These are phyloP conservation scores for Aspergillus sergii DNA, from an alignment of 2,329 filamentous ascomycete species.

Conservation along the genomic window DNA sequence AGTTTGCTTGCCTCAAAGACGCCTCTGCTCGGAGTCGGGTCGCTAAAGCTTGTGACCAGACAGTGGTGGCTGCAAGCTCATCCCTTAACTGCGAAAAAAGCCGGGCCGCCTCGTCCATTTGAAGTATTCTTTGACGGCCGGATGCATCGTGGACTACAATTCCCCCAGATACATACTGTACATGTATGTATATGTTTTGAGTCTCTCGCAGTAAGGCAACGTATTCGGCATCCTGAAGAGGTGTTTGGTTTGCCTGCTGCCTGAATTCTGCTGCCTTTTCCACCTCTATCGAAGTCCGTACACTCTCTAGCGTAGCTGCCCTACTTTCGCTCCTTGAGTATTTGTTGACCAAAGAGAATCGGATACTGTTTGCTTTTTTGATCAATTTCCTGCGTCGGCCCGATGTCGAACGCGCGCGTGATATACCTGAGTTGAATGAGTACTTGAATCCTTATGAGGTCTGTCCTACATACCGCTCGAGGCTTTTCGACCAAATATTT, in stretches of 20 bases:
- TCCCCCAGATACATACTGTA: conserved; percentile 28
- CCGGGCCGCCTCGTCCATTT: conserved; percentile 32
- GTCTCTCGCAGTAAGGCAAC: conserved; percentile 17
- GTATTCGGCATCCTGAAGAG: conserved; percentile 22
- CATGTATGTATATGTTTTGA: conserved; percentile 29
- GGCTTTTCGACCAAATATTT: conserved; percentile 28
- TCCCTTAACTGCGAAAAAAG: conserved; percentile 32
- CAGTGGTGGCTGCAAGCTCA: conserved; percentile 22
- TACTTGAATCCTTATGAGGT: background rate
- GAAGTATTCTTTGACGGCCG: conserved; percentile 33
- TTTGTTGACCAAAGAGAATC: conserved; percentile 32
- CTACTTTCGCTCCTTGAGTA: conserved; percentile 19
- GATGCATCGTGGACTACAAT: conserved; percentile 32
- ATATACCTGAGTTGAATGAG: conserved; percentile 23
- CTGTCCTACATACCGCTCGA: conserved; percentile 24
- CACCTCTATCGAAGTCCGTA: conserved; percentile 14
- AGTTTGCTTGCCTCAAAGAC: conserved; percentile 25
- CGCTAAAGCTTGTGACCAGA: conserved; percentile 23
- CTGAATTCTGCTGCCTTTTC: conserved; percentile 8
- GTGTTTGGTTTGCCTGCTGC: conserved; percentile 9
- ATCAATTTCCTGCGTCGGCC: conserved; percentile 28
- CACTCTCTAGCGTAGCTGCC: conserved; percentile 17
- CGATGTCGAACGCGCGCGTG: conserved; percentile 25
- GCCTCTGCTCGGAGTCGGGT: conserved; percentile 27
- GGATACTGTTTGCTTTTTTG: conserved; percentile 32